These are phyloP conservation scores for Cystobasidium sp. DNA, from an alignment of 1,284 basidiomycete genomes.

Conservation along the genomic window DNA sequence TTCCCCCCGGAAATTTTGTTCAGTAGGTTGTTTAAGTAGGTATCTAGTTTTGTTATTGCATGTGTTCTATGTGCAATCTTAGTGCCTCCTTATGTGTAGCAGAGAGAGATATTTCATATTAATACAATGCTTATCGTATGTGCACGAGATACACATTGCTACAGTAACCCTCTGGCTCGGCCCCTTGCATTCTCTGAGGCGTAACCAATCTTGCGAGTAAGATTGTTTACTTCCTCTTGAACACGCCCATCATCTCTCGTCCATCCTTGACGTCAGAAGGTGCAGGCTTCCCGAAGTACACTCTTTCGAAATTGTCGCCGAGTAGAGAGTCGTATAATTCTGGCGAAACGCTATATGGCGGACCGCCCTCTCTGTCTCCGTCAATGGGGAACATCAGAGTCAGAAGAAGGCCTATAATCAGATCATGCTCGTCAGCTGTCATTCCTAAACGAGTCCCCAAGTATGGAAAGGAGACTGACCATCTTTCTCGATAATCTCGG, in stretches of 20 bases:
- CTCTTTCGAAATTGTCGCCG: conserved; percentile 45
- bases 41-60: too few species aligned
- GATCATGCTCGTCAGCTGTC: not conserved
- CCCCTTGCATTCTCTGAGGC: not conserved
- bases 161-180: not conserved
- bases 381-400: conserved; percentile 46
- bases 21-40: too few species aligned
- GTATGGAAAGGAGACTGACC: conserved; percentile 7
- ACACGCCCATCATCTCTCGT: conserved; percentile 46
- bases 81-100: too few species aligned
- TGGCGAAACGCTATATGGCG: conserved; percentile 49
- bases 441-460: not conserved
- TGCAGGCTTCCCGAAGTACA: conserved; percentile 44
- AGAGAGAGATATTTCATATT: too few species aligned
- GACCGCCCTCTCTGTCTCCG: conserved; percentile 48
- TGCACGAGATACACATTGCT: too few species aligned
- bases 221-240: conserved; percentile 12
- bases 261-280: conserved; percentile 42
- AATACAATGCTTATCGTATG: too few species aligned
- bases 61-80: too few species aligned
- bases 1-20: too few species aligned
- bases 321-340: conserved; percentile 47
- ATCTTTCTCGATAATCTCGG: conserved; percentile 42
- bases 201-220: not conserved
- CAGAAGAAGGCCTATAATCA: conserved; percentile 21